Percentiles rank a stretch among this genome's conserved stretches.
phyloP scores from a whole-genome alignment of 164 flowering plant species.

The Echeveria elegans region DNA sequence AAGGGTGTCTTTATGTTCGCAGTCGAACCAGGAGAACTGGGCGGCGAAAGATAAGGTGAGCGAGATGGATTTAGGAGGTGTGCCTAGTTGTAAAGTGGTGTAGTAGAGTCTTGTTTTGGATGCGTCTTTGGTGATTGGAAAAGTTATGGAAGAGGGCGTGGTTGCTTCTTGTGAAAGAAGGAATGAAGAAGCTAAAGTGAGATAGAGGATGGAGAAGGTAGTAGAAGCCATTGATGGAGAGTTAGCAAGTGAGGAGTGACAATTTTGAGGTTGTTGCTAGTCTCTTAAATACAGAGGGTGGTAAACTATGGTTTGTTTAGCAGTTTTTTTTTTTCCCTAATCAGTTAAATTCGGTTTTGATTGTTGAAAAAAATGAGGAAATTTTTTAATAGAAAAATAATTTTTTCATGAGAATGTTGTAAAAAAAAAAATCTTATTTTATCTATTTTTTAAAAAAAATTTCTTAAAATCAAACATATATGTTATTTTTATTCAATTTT shows the following conservation, averaged over 20 bases:
- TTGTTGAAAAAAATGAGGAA: too few species aligned
- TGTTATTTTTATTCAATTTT: too few species aligned
- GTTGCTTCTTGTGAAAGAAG: not conserved
- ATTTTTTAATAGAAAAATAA: too few species aligned
- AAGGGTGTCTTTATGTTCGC: not conserved
- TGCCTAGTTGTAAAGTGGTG: not conserved
- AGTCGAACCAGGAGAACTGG: conserved; percentile 3
- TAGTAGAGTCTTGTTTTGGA: conserved; percentile 1
- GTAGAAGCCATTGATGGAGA: not conserved
- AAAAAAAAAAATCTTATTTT: too few species aligned
- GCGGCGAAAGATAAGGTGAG: not conserved
- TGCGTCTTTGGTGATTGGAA: not conserved
- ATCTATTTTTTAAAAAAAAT: too few species aligned
- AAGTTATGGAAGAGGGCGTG: not conserved
- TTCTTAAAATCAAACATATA: too few species aligned
- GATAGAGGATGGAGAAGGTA: not conserved
- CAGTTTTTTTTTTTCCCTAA: too few species aligned
- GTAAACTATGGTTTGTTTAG: too few species aligned
- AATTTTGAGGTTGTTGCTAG: not conserved
- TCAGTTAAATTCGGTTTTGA: too few species aligned
- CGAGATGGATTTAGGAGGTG: not conserved
- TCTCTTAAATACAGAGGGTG: not conserved
- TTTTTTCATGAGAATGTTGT: too few species aligned
- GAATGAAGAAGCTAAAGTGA: not conserved
- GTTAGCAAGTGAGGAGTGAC: not conserved